Conservation (phyloP, 257 asterid genomes). For the Przewalskia tangutica region DNA sequence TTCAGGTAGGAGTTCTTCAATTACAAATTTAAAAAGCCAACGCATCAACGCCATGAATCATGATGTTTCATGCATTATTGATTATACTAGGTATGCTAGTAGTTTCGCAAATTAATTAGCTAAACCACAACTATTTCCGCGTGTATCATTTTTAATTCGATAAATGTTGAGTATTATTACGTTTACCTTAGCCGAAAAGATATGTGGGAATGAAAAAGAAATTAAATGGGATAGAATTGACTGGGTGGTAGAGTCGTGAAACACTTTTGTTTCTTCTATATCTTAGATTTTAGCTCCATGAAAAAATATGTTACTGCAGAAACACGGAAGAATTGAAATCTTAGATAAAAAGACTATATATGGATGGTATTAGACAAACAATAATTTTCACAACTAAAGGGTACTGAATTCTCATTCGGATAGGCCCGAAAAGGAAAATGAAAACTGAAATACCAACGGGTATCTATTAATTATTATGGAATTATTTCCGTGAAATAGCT, state of each 20-base stretch:
- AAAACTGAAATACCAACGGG: too few relatives aligned
- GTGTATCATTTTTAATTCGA: background rate
- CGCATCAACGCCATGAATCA: background rate
- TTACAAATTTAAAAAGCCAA: background rate
- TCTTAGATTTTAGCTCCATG: too few relatives aligned
- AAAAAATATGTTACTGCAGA: background rate
- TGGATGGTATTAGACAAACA: background rate
- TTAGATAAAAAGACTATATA: background rate
- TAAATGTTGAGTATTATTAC: too few relatives aligned
- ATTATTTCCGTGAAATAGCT: constrained; percentile 31
- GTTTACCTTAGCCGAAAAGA: background rate
- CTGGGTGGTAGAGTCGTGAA: background rate
- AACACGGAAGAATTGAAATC: background rate
- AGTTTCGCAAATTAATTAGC: background rate
- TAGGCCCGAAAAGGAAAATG: background rate
- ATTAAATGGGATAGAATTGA: background rate
- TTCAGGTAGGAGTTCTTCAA: background rate
- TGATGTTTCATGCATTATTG: background rate
- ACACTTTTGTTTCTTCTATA: background rate
- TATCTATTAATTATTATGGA: background rate
- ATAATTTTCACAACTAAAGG: background rate
- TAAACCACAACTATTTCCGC: background rate
- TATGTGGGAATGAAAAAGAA: background rate
- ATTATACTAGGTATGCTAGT: background rate
- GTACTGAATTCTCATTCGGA: background rate